Evolutionary conservation across 2,329 filamentous ascomycete genomes (phyloP).

Genomic region (Drechslera avenae): DNA sequence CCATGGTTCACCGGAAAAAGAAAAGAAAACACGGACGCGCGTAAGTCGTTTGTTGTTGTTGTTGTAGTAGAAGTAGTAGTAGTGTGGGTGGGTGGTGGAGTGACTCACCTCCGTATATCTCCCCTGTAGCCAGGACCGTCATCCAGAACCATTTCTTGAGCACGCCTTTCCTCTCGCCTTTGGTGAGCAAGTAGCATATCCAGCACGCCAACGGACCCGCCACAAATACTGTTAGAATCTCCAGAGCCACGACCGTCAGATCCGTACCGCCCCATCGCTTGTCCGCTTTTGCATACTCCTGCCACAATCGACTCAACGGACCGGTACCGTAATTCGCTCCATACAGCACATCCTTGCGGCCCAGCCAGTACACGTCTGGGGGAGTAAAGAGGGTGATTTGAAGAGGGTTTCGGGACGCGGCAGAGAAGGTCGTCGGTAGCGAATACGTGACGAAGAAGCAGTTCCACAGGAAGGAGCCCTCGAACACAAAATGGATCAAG

Average conservation of each 20-base stretch:
- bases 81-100: neutral
- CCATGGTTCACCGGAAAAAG: neutral
- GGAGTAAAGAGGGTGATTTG: constrained; percentile 51
- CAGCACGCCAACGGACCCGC: constrained; percentile 63
- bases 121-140: constrained; percentile 63
- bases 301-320: constrained; percentile 63
- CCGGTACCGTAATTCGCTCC: constrained; percentile 62
- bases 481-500: constrained; percentile 87
- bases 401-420: constrained; percentile 32
- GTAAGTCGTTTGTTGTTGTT: too few species aligned
- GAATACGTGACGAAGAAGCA: constrained; percentile 76
- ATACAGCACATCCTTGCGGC: constrained; percentile 60
- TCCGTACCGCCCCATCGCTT: constrained; percentile 65
- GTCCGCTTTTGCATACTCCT: constrained; percentile 70
- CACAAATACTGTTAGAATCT: constrained; percentile 65
- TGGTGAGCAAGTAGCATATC: constrained; percentile 60
- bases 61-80: too few species aligned
- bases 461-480: constrained; percentile 90
- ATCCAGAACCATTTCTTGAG: constrained; percentile 59
- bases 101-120: constrained; percentile 63
- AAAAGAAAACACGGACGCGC: too few species aligned
- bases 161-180: constrained; percentile 45
- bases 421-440: constrained; percentile 48
- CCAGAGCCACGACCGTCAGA: constrained; percentile 62
- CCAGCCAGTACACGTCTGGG: constrained; percentile 59